These are phyloP conservation scores for Pseudomonodictys pantanalensis DNA, from an alignment of 495 filamentous ascomycete species.

Conservation along the genomic window DNA sequence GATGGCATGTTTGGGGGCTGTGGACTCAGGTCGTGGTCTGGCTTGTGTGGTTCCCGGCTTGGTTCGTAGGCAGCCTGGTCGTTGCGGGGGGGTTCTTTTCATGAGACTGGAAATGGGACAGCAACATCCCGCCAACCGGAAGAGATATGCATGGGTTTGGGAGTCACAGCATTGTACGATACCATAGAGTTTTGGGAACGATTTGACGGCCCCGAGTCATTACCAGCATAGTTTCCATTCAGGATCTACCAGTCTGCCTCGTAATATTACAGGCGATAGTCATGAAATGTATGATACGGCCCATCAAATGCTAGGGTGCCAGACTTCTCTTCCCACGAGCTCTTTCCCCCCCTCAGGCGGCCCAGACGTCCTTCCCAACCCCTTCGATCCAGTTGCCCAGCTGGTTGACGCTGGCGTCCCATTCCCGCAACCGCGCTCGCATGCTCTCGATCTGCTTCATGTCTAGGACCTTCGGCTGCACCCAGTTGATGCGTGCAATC, in stretches of 20 bases:
- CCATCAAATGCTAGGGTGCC: background rate
- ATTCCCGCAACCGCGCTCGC: constrained; percentile 81
- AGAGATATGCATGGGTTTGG: background rate
- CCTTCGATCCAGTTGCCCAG: constrained; percentile 92
- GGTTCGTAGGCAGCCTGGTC: constrained; percentile 65
- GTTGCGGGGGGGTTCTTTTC: constrained; percentile 35
- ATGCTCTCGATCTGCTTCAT: constrained; percentile 95
- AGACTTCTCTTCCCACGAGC: background rate
- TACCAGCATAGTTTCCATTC: background rate
- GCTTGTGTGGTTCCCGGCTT: constrained; percentile 98
- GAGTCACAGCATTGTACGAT: constrained; percentile 1
- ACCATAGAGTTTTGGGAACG: background rate
- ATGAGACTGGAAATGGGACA: background rate
- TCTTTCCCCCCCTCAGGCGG: constrained; percentile 53
- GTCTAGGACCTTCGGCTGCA: constrained; percentile 96
- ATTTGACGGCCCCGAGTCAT: background rate
- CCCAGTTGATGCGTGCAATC: constrained; percentile 95
- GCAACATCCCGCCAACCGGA: background rate
- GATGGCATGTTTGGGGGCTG: constrained; percentile 88
- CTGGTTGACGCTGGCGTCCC: constrained; percentile 92
- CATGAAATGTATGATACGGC: too few species aligned
- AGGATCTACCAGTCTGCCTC: background rate
- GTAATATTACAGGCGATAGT: background rate
- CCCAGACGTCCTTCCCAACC: constrained; percentile 87
- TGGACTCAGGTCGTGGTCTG: constrained; percentile 89